A percentile compares a stretch with the other conserved stretches of the same genome.
phyloP scores from a whole-genome alignment of 2,329 filamentous ascomycete genomes.

The Neopestalotiopsis sp. region DNA sequence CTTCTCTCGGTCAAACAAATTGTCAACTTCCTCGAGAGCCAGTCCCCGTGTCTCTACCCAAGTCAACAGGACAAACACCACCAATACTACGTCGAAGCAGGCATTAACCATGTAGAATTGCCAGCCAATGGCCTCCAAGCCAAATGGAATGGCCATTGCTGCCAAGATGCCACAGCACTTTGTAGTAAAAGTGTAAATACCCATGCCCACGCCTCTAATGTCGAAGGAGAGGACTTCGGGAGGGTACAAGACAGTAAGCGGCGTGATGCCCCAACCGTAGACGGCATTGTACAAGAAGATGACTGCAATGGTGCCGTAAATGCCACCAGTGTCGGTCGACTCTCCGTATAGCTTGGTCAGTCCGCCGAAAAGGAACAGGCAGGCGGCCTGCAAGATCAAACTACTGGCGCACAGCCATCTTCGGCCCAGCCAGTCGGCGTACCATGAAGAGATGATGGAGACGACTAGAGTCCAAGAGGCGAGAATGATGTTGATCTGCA shows the following conservation, averaged over 20 bases:
- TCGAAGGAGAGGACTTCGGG: constrained; percentile 35
- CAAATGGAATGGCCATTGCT: constrained; percentile 25
- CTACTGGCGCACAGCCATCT: constrained; percentile 4
- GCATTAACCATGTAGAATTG: constrained; percentile 29
- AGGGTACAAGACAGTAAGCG: constrained; percentile 30
- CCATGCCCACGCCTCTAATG: constrained; percentile 40
- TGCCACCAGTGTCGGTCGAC: constrained; percentile 13
- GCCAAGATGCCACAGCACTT: constrained; percentile 16
- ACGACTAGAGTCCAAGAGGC: constrained; percentile 19
- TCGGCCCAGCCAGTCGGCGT: constrained; percentile 7
- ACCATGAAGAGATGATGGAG: constrained; percentile 17
- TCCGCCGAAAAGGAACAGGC: constrained; percentile 20
- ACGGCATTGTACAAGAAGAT: constrained; percentile 35
- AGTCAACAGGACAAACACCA: constrained; percentile 25
- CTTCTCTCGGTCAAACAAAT: neutral
- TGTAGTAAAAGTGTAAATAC: constrained; percentile 24
- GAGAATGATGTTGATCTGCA: constrained; percentile 25
- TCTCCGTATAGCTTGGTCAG: constrained; percentile 10
- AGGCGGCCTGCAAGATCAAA: constrained; percentile 7
- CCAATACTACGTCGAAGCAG: constrained; percentile 25
- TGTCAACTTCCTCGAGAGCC: constrained; percentile 27
- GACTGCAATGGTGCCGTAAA: constrained; percentile 22
- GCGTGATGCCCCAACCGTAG: constrained; percentile 35
- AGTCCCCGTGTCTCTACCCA: constrained; percentile 27
- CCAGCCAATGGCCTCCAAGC: constrained; percentile 27